Evolutionary conservation across 1,284 basidiomycete genomes (phyloP), one percentile per base, ranked within the genome.

Genomic region (Heterobasidion occidentale): DNA sequence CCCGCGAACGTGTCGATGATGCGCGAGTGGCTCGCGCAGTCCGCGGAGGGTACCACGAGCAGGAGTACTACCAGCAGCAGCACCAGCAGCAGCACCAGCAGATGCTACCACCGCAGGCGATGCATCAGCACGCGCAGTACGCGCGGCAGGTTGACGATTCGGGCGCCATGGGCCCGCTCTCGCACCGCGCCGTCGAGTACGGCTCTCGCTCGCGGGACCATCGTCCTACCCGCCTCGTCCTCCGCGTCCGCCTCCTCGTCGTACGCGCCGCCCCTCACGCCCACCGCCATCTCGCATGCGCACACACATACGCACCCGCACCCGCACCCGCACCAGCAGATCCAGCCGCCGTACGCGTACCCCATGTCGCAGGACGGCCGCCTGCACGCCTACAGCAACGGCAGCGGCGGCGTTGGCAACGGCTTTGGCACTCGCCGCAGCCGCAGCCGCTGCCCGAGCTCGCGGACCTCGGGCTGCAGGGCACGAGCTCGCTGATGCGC

Each of bases 401-500:
- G 1, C 11, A 34, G 9, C 35, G 45, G 36, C 54, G 53, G 7
- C n/a, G n/a, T n/a, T n/a, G n/a, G n/a, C n/a, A n/a, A n/a, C 53
- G 58, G 50, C 38, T 46, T 50, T 9, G n/a, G n/a, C 60, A 56
- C 19, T 42, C 38, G n/a, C 11, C 38, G 12, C 38, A n/a, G n/a
- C 27, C 27, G 27, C 27, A 51, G n/a, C 63, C 56, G 56, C 75
- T 68, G 48, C 68, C 64, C 46, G 76, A 77, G 46, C 66, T 83
- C 15, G 74, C 76, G 0, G 75, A 78, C 51, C 69, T 83, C 2
- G 81, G 81, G 7, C 62, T 84, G 19, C 77, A 77, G 1, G 65
- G 79, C 7, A 71, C 78, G 9, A 79, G 79, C 61, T 81, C 81
- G 38, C 67, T 78, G 33, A 63, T 83, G 38, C 80, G 80, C 56